These are phyloP conservation scores for Pseudonitzschia multistriata DNA, from an alignment of 108 stramenopile species.

Conservation along the genomic window DNA sequence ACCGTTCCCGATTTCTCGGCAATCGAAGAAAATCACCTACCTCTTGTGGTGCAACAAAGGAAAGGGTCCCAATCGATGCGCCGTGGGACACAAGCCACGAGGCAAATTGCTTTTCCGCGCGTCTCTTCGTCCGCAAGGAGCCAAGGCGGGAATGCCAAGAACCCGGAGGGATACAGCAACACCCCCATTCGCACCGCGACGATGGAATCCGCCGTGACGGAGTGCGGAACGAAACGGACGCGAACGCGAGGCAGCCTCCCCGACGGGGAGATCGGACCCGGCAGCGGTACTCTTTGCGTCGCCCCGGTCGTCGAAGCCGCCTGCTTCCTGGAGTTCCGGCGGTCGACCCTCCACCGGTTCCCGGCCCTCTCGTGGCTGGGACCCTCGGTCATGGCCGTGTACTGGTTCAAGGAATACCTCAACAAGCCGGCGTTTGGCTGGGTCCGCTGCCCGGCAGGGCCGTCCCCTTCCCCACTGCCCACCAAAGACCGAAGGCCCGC, in stretches of 20 bases:
- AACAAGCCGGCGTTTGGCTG: background rate
- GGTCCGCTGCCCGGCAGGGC: background rate
- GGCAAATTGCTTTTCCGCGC: too few relatives aligned
- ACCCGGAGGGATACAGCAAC: too few relatives aligned
- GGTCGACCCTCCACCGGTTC: conserved; percentile 1
- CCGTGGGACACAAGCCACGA: too few relatives aligned
- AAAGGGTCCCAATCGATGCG: too few relatives aligned
- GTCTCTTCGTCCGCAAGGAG: too few relatives aligned
- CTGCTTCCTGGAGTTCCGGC: conserved; percentile 13
- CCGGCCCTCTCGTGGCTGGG: conserved; percentile 16
- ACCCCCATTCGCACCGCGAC: background rate
- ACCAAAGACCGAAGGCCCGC: background rate
- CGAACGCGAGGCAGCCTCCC: background rate
- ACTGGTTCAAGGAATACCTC: conserved; percentile 23
- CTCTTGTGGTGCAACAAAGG: too few relatives aligned
- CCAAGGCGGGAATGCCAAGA: too few relatives aligned
- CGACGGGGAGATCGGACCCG: background rate
- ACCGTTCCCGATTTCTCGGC: too few relatives aligned
- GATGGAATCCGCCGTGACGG: background rate
- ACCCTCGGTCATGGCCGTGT: conserved; percentile 25
- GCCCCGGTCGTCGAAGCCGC: too few relatives aligned
- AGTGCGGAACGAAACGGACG: background rate
- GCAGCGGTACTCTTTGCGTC: background rate
- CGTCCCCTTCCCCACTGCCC: background rate
- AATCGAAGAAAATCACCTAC: too few relatives aligned